These are phyloP conservation scores for Pezicula rhizophila DNA, from an alignment of 2,329 filamentous ascomycete genomes.

Conservation along the genomic window DNA sequence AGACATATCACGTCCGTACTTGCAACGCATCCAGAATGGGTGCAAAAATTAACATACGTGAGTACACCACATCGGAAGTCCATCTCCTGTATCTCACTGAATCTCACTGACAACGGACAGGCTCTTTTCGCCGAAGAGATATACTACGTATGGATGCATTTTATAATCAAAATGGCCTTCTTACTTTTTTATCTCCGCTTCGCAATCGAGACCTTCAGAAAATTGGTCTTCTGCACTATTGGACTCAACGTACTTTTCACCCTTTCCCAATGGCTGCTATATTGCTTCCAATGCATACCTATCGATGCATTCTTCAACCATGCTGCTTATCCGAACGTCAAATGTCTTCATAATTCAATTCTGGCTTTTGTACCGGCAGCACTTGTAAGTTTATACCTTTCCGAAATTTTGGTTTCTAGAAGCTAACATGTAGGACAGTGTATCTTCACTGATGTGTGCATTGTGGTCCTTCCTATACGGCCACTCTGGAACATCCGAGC, in stretches of 20 bases:
- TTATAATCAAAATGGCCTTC: conserved; percentile 27
- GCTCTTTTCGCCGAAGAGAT: conserved; percentile 28
- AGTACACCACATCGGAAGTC: not conserved
- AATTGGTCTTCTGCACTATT: conserved; percentile 21
- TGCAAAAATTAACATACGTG: conserved; percentile 4
- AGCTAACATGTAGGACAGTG: not conserved
- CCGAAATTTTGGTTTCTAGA: not conserved
- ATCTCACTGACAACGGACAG: conserved; percentile 1
- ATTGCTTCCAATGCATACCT: conserved; percentile 26
- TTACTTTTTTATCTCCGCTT: conserved; percentile 29
- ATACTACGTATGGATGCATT: conserved; percentile 27
- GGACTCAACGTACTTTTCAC: conserved; percentile 21
- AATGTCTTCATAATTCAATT: conserved; percentile 16
- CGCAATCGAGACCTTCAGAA: conserved; percentile 18
- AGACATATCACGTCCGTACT: not conserved
- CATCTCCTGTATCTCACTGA: not conserved
- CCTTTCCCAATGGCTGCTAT: conserved; percentile 24
- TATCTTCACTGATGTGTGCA: conserved; percentile 17
- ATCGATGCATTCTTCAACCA: conserved; percentile 25
- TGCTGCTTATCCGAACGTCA: conserved; percentile 17
- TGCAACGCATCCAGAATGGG: conserved; percentile 6
- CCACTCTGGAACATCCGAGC: conserved; percentile 39
- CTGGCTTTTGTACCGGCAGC: conserved; percentile 10
- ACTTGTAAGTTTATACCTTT: not conserved
- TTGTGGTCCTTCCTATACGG: conserved; percentile 30